Percentiles rank a stretch among this genome's conserved stretches.
These are phyloP conservation scores for Aristolochia californica DNA, from an alignment of 164 flowering plant species.

Conservation along the genomic window DNA sequence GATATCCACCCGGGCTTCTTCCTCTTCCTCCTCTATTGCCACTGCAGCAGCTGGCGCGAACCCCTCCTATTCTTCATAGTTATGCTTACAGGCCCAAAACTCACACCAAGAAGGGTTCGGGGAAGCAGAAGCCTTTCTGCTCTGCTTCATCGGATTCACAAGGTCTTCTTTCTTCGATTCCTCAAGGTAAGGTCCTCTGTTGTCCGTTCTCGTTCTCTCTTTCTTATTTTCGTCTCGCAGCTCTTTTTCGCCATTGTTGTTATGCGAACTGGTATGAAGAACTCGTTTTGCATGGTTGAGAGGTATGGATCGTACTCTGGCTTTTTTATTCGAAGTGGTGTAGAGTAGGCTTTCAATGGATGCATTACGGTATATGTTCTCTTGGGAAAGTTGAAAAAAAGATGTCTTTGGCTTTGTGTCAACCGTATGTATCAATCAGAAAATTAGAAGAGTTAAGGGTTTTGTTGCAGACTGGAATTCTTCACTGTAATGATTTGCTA, in stretches of 20 bases:
- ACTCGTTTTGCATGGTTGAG: too few relatives aligned
- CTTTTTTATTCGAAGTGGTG: neutral
- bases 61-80: slow-evolving; percentile 23
- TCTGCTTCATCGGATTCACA: slow-evolving; percentile 44
- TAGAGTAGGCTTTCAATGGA: neutral
- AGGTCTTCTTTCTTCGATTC: slow-evolving; percentile 19
- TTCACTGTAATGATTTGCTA: too few relatives aligned
- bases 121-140: slow-evolving; percentile 29
- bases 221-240: neutral
- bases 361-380: neutral
- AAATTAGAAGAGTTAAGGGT: too few relatives aligned
- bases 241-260: neutral
- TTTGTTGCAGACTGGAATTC: too few relatives aligned
- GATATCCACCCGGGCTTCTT: slow-evolving; percentile 50
- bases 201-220: neutral
- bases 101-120: slow-evolving; percentile 36
- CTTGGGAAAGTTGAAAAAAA: neutral
- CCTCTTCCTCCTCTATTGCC: slow-evolving; percentile 56
- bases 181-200: slow-evolving; percentile 28
- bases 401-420: too few relatives aligned
- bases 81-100: slow-evolving; percentile 32
- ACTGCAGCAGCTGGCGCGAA: slow-evolving; percentile 24
- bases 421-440: too few relatives aligned
- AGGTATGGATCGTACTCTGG: neutral
- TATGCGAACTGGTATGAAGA: neutral